phyloP scores from a whole-genome alignment of 805 yeast species.

The Diddensiella transvaalensis region DNA sequence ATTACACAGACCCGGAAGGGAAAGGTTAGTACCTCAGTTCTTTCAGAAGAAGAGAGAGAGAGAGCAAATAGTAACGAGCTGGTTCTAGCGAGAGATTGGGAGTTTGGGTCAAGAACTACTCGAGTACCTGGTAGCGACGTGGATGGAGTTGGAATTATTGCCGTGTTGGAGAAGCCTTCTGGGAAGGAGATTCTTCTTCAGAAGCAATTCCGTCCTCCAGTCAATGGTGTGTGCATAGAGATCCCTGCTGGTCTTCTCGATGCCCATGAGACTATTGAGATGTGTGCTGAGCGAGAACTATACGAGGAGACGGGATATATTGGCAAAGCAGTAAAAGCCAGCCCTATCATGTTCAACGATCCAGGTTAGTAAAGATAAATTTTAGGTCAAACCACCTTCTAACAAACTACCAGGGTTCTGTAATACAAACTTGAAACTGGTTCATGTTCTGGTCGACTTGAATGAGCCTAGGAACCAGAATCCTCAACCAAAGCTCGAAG shows the following conservation, averaged over 20 bases:
- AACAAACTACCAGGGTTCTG: constrained; percentile 45
- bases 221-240: constrained; percentile 82
- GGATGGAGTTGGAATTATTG: constrained; percentile 81
- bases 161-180: constrained; percentile 53
- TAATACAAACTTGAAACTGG: constrained; percentile 79
- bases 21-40: constrained; percentile 25
- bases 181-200: constrained; percentile 62
- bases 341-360: constrained; percentile 61
- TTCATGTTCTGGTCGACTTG: constrained; percentile 74
- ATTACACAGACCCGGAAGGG: constrained; percentile 72
- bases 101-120: constrained; percentile 79
- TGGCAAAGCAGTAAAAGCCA: constrained; percentile 51
- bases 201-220: constrained; percentile 93
- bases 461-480: constrained; percentile 57
- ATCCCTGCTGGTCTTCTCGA: constrained; percentile 95
- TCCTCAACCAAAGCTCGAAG: constrained; percentile 78
- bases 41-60: constrained; percentile 5
- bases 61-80: neutral
- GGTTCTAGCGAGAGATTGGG: constrained; percentile 69
- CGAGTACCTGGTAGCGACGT: constrained; percentile 56
- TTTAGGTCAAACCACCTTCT: neutral
- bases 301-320: constrained; percentile 90
- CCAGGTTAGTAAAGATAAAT: constrained; percentile 59
- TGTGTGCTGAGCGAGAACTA: constrained; percentile 83
- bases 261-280: constrained; percentile 69